Conservation (phyloP, 495 filamentous ascomycete genomes). For the Penicillium desertorum region DNA sequence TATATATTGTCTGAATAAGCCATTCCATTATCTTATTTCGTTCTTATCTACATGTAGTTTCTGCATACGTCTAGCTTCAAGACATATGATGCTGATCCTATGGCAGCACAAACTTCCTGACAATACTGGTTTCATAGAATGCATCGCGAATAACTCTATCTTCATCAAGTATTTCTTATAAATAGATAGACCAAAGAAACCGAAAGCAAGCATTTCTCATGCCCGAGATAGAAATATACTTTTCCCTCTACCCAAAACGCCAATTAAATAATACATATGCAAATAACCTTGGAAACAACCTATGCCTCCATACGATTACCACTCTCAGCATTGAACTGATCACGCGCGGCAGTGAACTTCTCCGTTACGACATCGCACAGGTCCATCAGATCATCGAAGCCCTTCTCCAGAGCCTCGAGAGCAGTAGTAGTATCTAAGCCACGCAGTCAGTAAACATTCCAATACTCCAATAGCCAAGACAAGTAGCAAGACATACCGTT, state of each 20-base stretch:
- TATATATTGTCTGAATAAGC: slow-evolving; percentile 46
- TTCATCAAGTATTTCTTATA: not conserved
- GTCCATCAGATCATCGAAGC: slow-evolving; percentile 80
- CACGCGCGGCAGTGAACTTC: slow-evolving; percentile 69
- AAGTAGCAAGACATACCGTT: slow-evolving; percentile 62
- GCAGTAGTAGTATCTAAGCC: slow-evolving; percentile 72
- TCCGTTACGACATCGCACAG: slow-evolving; percentile 89
- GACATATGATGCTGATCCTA: not conserved
- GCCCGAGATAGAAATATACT: slow-evolving; percentile 10
- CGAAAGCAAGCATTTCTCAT: slow-evolving; percentile 1
- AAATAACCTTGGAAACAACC: slow-evolving; percentile 2
- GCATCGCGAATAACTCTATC: not conserved
- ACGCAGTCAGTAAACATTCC: slow-evolving; percentile 7
- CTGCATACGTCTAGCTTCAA: not conserved
- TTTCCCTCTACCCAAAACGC: slow-evolving; percentile 23
- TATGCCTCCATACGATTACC: slow-evolving; percentile 41
- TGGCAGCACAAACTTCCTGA: not conserved
- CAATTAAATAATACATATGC: slow-evolving; percentile 21
- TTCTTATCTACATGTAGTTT: not conserved
- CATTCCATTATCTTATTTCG: slow-evolving; percentile 23
- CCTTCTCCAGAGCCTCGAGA: slow-evolving; percentile 82
- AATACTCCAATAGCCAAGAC: not conserved
- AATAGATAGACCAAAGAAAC: not conserved
- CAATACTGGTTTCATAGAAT: not conserved
- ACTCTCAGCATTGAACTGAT: slow-evolving; percentile 57